phyloP scores from a whole-genome alignment of 306 rosid genomes.

The Spatholobus suberectus region DNA sequence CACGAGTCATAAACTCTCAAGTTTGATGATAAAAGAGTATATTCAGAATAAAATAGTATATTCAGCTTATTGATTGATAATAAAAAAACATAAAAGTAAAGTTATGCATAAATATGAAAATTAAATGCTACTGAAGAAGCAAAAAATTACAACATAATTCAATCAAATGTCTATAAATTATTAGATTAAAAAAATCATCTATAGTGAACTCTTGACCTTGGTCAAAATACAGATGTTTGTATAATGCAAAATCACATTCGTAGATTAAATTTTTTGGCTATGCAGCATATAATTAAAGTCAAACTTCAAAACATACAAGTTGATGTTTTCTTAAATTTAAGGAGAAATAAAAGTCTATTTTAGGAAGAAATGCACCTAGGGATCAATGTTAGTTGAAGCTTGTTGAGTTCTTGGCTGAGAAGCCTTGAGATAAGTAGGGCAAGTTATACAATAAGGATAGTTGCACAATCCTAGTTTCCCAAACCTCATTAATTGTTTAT shows the following conservation, averaged over 20 bases:
- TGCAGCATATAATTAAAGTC: background rate
- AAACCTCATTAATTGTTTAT: conserved; percentile 79
- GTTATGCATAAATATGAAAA: background rate
- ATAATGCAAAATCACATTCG: background rate
- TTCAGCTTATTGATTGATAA: background rate
- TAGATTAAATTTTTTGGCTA: background rate
- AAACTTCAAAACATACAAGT: conserved; percentile 23
- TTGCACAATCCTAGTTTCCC: conserved; percentile 90
- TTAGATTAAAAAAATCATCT: too few relatives aligned
- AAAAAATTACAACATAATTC: background rate
- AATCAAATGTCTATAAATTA: conserved; percentile 15
- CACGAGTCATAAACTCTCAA: too few relatives aligned
- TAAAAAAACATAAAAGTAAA: background rate
- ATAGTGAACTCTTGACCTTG: background rate
- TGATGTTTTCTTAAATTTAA: background rate
- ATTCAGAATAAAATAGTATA: too few relatives aligned
- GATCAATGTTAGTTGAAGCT: conserved; percentile 56
- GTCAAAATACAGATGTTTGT: conserved; percentile 3
- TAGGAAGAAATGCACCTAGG: conserved; percentile 59
- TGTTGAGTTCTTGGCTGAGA: conserved; percentile 50
- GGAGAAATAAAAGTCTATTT: conserved; percentile 8
- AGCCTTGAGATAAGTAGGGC: conserved; percentile 73
- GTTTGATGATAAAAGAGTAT: too few relatives aligned
- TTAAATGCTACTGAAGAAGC: background rate
- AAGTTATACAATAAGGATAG: conserved; percentile 90